These are phyloP conservation scores for Hanseniaspora nectarophila DNA, from an alignment of 805 yeast species.

Conservation along the genomic window DNA sequence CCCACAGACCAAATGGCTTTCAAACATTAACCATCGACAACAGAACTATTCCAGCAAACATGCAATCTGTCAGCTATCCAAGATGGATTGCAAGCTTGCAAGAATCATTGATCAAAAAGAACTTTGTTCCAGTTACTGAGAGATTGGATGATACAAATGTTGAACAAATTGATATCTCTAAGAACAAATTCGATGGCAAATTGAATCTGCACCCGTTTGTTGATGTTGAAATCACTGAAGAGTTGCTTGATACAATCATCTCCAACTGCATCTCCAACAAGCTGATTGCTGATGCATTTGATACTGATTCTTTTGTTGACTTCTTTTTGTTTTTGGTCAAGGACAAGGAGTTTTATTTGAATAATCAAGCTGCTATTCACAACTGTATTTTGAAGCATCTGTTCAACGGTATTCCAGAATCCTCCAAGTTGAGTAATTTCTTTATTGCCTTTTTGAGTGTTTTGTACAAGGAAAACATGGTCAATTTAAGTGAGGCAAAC, in stretches of 20 bases:
- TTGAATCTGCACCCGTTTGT: conserved; percentile 3
- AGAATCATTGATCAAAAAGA: background rate
- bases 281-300: conserved; percentile 1
- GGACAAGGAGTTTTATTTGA: conserved; percentile 1
- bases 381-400: background rate
- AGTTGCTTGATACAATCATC: background rate
- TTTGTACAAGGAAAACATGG: background rate
- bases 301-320: background rate
- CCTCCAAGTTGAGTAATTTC: background rate
- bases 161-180: background rate
- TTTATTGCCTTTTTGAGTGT: background rate
- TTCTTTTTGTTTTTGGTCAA: background rate
- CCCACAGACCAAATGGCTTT: background rate
- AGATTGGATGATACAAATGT: background rate
- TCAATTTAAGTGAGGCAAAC: background rate
- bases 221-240: background rate
- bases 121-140: background rate
- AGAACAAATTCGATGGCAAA: background rate
- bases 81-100: conserved; percentile 6
- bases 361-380: background rate
- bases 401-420: conserved; percentile 6
- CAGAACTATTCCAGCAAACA: background rate
- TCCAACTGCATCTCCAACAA: background rate
- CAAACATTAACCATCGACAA: background rate
- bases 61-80: background rate